Evolutionary conservation across 23 red algal species (phyloP).

Genomic region (Gracilaria vermiculophylla): DNA sequence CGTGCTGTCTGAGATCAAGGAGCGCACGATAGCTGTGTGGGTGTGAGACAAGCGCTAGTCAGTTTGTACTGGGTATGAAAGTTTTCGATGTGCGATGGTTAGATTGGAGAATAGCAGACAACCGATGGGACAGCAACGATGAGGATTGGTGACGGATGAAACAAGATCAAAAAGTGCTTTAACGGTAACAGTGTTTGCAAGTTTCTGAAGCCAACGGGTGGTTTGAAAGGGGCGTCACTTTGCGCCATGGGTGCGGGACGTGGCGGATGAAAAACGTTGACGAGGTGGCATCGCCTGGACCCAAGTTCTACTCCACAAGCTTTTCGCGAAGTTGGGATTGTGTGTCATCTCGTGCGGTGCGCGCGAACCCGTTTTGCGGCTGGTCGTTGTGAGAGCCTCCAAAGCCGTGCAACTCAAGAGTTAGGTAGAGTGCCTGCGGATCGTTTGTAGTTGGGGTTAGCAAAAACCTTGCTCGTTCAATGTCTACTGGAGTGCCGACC

Average conservation of each 20-base stretch:
- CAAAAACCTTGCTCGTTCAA: conserved; percentile 37
- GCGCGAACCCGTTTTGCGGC: neutral
- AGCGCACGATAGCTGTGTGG: neutral
- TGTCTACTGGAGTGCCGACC: conserved; percentile 38
- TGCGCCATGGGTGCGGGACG: neutral
- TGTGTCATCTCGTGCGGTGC: neutral
- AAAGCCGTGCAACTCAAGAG: conserved; percentile 50
- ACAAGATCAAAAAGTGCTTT: neutral
- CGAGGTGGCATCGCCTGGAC: neutral
- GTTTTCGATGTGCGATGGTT: neutral
- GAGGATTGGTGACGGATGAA: neutral
- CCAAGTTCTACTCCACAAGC: neutral
- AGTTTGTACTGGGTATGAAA: neutral
- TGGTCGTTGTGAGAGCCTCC: conserved; percentile 1
- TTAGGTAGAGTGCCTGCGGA: conserved; percentile 48
- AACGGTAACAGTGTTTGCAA: neutral
- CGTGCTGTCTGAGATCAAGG: neutral
- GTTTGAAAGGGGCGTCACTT: neutral
- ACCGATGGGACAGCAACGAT: neutral
- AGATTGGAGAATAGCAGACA: neutral
- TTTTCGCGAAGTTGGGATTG: conserved; percentile 35
- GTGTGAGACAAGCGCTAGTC: neutral
- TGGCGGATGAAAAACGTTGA: neutral
- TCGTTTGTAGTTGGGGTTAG: conserved; percentile 45
- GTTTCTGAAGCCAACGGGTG: neutral